A percentile compares a stretch with the other conserved stretches of the same genome.
Conservation (phyloP, 345 rosid genomes). For the Kandelia obovata region DNA sequence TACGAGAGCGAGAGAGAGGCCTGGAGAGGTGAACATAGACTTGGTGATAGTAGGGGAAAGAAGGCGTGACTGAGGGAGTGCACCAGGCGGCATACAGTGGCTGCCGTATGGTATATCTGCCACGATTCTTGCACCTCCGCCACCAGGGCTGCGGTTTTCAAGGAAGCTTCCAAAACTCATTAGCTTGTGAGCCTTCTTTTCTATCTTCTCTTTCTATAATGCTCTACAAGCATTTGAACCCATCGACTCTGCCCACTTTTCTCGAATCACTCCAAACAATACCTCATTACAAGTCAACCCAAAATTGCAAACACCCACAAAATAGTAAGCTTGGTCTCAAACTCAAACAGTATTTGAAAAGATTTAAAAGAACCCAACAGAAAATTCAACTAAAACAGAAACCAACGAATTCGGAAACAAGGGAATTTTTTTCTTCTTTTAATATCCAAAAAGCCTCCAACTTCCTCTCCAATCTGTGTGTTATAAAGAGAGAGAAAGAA, state of each 20-base stretch:
- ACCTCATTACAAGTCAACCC: too few relatives aligned
- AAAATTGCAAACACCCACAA: too few relatives aligned
- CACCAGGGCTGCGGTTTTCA: constrained; percentile 41
- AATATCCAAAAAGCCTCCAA: constrained; percentile 43
- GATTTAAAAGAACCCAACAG: neutral
- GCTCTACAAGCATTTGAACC: neutral
- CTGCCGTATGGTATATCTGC: constrained; percentile 41
- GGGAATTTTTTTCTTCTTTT: constrained; percentile 7
- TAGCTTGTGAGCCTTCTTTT: constrained; percentile 12
- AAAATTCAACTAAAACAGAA: constrained; percentile 32
- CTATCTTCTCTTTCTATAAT: neutral
- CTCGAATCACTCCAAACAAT: too few relatives aligned
- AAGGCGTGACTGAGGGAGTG: constrained; percentile 50
- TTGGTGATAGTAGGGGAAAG: constrained; percentile 47
- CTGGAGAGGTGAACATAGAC: constrained; percentile 65
- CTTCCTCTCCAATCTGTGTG: constrained; percentile 38
- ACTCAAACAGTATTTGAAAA: neutral
- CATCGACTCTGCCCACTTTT: too few relatives aligned
- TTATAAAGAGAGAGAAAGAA: constrained; percentile 26
- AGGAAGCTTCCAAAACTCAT: constrained; percentile 83
- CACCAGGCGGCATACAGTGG: constrained; percentile 49
- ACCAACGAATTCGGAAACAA: constrained; percentile 41
- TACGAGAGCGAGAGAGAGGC: constrained; percentile 83
- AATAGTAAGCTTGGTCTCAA: too few relatives aligned
- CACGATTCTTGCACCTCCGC: constrained; percentile 45